A percentile compares a stretch with the other conserved stretches of the same genome.
phyloP scores from a whole-genome alignment of 345 rosid species.

The Nephelium lappaceum region DNA sequence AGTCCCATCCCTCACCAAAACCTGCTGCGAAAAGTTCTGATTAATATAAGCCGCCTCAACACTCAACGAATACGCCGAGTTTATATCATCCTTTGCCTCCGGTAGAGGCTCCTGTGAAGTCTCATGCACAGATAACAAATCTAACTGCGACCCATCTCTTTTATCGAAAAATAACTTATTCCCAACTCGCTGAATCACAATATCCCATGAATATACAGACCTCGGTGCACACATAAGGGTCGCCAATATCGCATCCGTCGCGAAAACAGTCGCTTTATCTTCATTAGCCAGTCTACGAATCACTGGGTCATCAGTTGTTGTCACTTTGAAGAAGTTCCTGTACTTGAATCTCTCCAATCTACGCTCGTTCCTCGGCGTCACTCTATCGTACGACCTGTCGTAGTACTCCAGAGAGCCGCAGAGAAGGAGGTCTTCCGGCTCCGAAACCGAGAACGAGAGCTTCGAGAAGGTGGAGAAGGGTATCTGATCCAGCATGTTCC shows the following conservation, averaged over 20 bases:
- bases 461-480: conserved; percentile 89
- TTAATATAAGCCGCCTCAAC: conserved; percentile 89
- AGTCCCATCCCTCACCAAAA: conserved; percentile 78
- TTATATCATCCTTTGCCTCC: conserved; percentile 86
- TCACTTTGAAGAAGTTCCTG: conserved; percentile 88
- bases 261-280: conserved; percentile 92
- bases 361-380: conserved; percentile 81
- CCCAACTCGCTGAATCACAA: conserved; percentile 88
- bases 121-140: conserved; percentile 87
- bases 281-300: conserved; percentile 85
- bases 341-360: conserved; percentile 89
- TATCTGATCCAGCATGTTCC: conserved; percentile 98
- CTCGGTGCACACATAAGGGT: conserved; percentile 91
- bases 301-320: conserved; percentile 90
- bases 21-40: conserved; percentile 90
- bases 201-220: conserved; percentile 97
- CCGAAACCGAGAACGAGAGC: conserved; percentile 71
- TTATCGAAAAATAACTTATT: conserved; percentile 90
- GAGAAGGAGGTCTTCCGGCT: conserved; percentile 79
- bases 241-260: conserved; percentile 80
- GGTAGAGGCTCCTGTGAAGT: conserved; percentile 92
- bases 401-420: conserved; percentile 87
- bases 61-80: conserved; percentile 74
- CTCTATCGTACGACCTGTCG: conserved; percentile 65
- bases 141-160: conserved; percentile 90